phyloP scores from a whole-genome alignment of 75 land plant genomes.

The Selaginella tamariscina region DNA sequence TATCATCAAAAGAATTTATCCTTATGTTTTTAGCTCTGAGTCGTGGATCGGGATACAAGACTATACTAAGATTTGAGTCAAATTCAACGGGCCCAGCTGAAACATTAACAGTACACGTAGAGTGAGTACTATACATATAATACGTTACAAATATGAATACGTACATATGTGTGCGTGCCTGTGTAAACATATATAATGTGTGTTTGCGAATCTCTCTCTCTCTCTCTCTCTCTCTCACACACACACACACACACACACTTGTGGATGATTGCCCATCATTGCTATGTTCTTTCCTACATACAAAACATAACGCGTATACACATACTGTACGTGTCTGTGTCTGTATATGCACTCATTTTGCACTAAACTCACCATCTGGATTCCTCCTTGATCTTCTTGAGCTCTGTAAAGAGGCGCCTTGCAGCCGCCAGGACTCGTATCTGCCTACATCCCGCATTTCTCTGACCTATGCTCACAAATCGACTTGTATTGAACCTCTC shows the following conservation, averaged over 20 bases:
- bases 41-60: conserved; percentile 82
- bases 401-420: conserved; percentile 19
- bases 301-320: neutral
- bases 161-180: too few species aligned
- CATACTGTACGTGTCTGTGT: neutral
- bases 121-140: too few species aligned
- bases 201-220: too few species aligned
- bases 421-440: conserved; percentile 8
- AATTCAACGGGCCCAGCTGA: conserved; percentile 61
- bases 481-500: too few species aligned
- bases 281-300: neutral
- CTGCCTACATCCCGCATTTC: too few species aligned
- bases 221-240: too few species aligned
- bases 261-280: neutral
- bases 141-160: neutral
- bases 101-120: too few species aligned
- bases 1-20: conserved; percentile 65
- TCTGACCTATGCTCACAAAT: too few species aligned
- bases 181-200: too few species aligned
- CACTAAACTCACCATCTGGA: conserved; percentile 16
- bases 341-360: neutral
- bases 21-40: conserved; percentile 72
- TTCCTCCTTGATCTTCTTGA: conserved; percentile 22
- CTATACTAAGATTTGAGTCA: conserved; percentile 51
- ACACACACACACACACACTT: too few species aligned